Conservation (phyloP, 805 yeast genomes). For the Kockiozyma suomiensis region DNA sequence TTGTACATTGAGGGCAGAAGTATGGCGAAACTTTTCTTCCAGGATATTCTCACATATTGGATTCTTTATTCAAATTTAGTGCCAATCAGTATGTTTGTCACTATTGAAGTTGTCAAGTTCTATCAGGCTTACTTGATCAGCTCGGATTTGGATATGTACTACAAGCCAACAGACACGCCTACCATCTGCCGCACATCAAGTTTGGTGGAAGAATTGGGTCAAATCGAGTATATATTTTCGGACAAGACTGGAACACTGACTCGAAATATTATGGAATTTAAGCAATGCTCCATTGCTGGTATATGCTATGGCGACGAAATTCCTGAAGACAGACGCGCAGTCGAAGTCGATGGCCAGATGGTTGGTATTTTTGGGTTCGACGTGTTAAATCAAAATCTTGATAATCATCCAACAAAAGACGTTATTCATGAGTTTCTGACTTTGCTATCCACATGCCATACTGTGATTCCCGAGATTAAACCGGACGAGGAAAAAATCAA, state of each 20-base stretch:
- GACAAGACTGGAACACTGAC: constrained; percentile 98
- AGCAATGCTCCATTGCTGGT: constrained; percentile 91
- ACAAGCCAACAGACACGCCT: constrained; percentile 86
- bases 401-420: constrained; percentile 28
- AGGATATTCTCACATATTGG: constrained; percentile 91
- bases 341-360: constrained; percentile 75
- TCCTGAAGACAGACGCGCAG: constrained; percentile 85
- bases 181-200: constrained; percentile 94
- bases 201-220: constrained; percentile 95
- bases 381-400: constrained; percentile 48
- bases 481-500: constrained; percentile 56
- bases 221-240: constrained; percentile 91
- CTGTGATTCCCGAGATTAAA: constrained; percentile 89
- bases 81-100: constrained; percentile 92
- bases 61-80: constrained; percentile 92
- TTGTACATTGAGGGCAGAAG: constrained; percentile 68
- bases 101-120: constrained; percentile 92
- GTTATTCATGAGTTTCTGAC: constrained; percentile 77
- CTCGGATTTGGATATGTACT: constrained; percentile 91
- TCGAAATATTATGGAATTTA: constrained; percentile 94
- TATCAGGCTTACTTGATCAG: constrained; percentile 94
- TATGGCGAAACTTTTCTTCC: constrained; percentile 72
- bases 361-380: constrained; percentile 75
- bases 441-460: constrained; percentile 88
- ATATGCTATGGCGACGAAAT: constrained; percentile 81